Evolutionary conservation across 768 basidiomycete genomes (phyloP).

Genomic region (Pulveroboletus sp.): DNA sequence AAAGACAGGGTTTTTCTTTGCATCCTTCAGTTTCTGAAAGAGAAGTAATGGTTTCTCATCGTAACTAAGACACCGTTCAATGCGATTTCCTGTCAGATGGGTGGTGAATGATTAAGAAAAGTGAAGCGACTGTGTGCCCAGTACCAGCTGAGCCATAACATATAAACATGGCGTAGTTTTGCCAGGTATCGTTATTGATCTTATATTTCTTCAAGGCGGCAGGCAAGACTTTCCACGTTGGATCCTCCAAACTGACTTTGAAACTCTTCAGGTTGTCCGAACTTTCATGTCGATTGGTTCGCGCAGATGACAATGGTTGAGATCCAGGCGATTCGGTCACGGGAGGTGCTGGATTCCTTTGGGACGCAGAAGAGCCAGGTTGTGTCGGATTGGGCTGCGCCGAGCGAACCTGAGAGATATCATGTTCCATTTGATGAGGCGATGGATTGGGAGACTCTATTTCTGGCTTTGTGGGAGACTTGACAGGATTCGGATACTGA

Average conservation of each 20-base stretch:
- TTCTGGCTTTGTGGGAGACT: slow-evolving; percentile 77
- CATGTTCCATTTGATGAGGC: slow-evolving; percentile 74
- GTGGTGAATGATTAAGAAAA: background rate
- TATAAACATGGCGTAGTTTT: slow-evolving; percentile 99
- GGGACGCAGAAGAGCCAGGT: slow-evolving; percentile 28
- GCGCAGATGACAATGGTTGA: slow-evolving; percentile 25
- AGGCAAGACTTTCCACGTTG: slow-evolving; percentile 97
- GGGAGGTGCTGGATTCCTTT: slow-evolving; percentile 24
- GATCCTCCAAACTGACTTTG: slow-evolving; percentile 96
- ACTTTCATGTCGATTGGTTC: slow-evolving; percentile 59
- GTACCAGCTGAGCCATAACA: slow-evolving; percentile 91
- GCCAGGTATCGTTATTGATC: slow-evolving; percentile 98
- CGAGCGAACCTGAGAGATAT: slow-evolving; percentile 40
- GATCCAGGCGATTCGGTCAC: slow-evolving; percentile 27
- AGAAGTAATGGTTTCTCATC: slow-evolving; percentile 96
- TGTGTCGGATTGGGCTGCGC: slow-evolving; percentile 15
- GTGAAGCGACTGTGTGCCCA: background rate
- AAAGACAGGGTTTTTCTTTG: slow-evolving; percentile 97
- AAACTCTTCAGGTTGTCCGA: slow-evolving; percentile 83
- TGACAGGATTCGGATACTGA: slow-evolving; percentile 66
- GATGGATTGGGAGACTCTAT: slow-evolving; percentile 75
- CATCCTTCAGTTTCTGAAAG: slow-evolving; percentile 96
- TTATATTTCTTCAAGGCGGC: slow-evolving; percentile 98
- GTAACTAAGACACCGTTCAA: slow-evolving; percentile 93
- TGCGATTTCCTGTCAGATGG: slow-evolving; percentile 51